Evolutionary conservation across 2,329 filamentous ascomycete genomes (phyloP), one percentile per base, ranked within the genome.

Genomic region (Fusarium fujikuroi): DNA sequence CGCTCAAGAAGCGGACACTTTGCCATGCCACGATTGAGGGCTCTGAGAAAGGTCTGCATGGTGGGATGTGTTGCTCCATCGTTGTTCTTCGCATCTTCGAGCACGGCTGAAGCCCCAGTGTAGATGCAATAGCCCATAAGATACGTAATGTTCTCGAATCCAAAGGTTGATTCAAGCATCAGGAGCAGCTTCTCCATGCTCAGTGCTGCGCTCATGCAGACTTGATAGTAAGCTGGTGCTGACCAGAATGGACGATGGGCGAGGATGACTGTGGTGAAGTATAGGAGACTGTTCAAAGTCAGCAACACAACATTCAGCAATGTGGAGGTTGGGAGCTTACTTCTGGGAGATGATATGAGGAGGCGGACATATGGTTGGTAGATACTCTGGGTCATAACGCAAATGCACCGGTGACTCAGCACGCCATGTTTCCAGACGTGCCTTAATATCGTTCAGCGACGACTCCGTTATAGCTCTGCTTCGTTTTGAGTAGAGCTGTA

Each of bases 71-170:
- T 59, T 10, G 60, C 53, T 3, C 60, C 53, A 6, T 44, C 42
- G 6, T 63, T 59, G 19, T 59, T 60, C 21, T 63, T 63, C 1
- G 60, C 60, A 1, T 63, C 60, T 60, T 63, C 60, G 0, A 63
- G 60, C 19, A 63, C 60, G 1, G 60, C 60, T n/a, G 60, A 63
- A 9, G 60, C 60, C 7, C 60, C 60, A 1, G 60, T 59, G 6
- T 63, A 63, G 5, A 63, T 63, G 15, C 60, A 63, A 34, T 63
- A 63, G 3, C 60, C 60, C 60, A 63, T 63, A 11, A 63, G 60
- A 47, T 63, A 63, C 7, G 60, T 60, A 8, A 63, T 63, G 7
- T 63, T 63, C 21, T 59, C 60, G 21, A 60, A 63, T 3, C 60
- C 52, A 40, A 63, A 63, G 2, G 60, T 59, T 7, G 60, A 40